Conservation (phyloP, 2,329 filamentous ascomycete species). For the Lachnellula subtilissima region DNA sequence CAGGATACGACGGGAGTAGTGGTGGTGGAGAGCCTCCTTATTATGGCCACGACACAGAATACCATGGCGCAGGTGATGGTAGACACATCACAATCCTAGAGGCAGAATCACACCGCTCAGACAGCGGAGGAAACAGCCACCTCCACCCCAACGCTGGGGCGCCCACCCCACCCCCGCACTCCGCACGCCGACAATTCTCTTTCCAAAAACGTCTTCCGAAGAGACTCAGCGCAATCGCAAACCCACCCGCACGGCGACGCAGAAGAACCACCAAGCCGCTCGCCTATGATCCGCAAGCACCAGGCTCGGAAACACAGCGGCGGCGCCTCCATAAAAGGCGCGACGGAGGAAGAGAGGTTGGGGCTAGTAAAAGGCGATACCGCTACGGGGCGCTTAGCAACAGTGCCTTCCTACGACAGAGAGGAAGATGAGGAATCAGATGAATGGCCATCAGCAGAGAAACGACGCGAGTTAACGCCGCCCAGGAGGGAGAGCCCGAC, state of each 20-base stretch:
- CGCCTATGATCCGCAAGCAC: slow-evolving; percentile 34
- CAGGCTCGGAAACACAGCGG: slow-evolving; percentile 38
- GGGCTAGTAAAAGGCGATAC: slow-evolving; percentile 77
- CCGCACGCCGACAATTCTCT: slow-evolving; percentile 75
- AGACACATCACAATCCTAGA: slow-evolving; percentile 46
- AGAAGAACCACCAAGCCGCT: slow-evolving; percentile 24
- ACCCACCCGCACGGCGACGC: slow-evolving; percentile 14
- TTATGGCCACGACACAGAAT: slow-evolving; percentile 30
- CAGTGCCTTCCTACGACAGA: slow-evolving; percentile 16
- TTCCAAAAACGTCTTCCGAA: slow-evolving; percentile 75
- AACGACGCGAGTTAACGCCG: slow-evolving; percentile 16
- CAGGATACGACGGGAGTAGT: slow-evolving; percentile 39
- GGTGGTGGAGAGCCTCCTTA: slow-evolving; percentile 36
- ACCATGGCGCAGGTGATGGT: slow-evolving; percentile 36
- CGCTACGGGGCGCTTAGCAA: slow-evolving; percentile 12
- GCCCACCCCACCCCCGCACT: slow-evolving; percentile 56
- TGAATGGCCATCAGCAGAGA: slow-evolving; percentile 6
- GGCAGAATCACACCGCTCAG: slow-evolving; percentile 13
- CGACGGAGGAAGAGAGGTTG: slow-evolving; percentile 76
- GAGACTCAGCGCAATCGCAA: slow-evolving; percentile 9
- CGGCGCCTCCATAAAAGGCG: slow-evolving; percentile 40
- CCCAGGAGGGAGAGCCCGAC: slow-evolving; percentile 8
- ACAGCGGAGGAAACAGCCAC: slow-evolving; percentile 16
- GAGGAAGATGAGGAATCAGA: slow-evolving; percentile 20
- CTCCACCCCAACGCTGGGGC: slow-evolving; percentile 30